Base-by-base conservation (phyloP, 2,329 filamentous ascomycete genomes). In the Phyllosticta citrichinensis region DNA sequence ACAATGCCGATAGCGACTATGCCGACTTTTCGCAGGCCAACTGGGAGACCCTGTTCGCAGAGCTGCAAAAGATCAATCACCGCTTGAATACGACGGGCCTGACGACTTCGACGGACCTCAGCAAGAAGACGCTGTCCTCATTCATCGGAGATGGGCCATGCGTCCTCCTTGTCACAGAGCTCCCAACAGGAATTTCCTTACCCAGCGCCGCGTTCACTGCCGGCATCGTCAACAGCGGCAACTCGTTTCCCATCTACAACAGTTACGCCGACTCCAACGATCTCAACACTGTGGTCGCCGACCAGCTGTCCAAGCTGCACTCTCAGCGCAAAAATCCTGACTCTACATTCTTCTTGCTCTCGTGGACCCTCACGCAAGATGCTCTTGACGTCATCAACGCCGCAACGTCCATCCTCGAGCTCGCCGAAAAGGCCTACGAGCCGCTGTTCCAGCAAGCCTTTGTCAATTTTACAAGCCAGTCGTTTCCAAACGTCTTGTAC, bases 41-140 rank as follows among this genome's bases (percentile, higher is more conserved):
- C 27, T 75, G 75, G 68, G 71, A 75, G 65, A 66, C 70, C n/a
- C 74, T 80, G 47, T 77, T 80, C 58, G 66, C 71, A 59, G 73
- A 75, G 61, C 69, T 81, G 2, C 72, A 68, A 51, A 67, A 66
- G 4, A 68, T 80, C 57, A 74, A 76, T 55, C 76, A 78, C 63
- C 76, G 77, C 17, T 74, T 62, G 51, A 69, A 69, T 30, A 68
- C 65, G 1, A 64, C 68, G 58, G 52, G 35, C 17, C 64, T 69
- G 55, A 64, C 69, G 2, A 67, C 64, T 17, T 63, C 58, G 17
- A 68, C 65, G 1, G 70, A 73, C 60, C 68, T 75, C 55, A 69
- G 69, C 27, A 66, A 67, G 30, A 65, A 68, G 33, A 67, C 68
- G 1, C 68, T 77, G 0, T 68, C 68, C 51, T 69, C 73, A 30